Conservation (phyloP, 2,329 filamentous ascomycete species). For the Hymenoscyphus linearis region DNA sequence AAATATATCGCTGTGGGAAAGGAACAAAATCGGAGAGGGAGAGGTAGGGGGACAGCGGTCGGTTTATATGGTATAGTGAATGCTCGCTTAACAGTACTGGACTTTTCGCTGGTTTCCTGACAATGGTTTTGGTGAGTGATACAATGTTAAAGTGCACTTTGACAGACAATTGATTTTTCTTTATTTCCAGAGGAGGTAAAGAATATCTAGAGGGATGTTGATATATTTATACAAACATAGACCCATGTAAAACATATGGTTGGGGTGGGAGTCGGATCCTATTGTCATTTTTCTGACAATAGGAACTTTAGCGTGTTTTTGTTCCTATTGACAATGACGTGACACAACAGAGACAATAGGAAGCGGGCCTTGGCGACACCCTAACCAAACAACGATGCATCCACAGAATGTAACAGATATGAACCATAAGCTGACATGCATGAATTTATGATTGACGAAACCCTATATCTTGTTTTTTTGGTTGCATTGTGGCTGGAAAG, state of each 20-base stretch:
- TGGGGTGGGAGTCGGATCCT: neutral
- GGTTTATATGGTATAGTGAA: neutral
- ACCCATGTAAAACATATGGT: neutral
- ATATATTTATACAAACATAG: neutral
- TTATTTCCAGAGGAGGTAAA: neutral
- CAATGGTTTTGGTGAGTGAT: neutral
- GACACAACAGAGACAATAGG: conserved; percentile 14
- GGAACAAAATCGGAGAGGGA: neutral
- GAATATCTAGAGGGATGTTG: neutral
- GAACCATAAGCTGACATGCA: neutral
- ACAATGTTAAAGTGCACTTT: neutral
- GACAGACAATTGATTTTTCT: neutral
- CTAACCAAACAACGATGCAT: neutral
- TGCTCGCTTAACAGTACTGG: neutral
- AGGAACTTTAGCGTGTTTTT: conserved; percentile 3
- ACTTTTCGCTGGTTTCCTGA: neutral
- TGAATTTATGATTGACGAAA: neutral
- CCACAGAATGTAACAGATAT: neutral
- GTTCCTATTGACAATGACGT: conserved; percentile 9
- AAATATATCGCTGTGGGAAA: neutral
- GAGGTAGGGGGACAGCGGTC: neutral
- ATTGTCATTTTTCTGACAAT: conserved; percentile 9
- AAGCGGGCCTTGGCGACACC: conserved; percentile 3
- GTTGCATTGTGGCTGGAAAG: neutral
- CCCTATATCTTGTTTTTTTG: neutral